Evolutionary conservation across 2,329 filamentous ascomycete genomes (phyloP).

Genomic region (Beauveria sp.): DNA sequence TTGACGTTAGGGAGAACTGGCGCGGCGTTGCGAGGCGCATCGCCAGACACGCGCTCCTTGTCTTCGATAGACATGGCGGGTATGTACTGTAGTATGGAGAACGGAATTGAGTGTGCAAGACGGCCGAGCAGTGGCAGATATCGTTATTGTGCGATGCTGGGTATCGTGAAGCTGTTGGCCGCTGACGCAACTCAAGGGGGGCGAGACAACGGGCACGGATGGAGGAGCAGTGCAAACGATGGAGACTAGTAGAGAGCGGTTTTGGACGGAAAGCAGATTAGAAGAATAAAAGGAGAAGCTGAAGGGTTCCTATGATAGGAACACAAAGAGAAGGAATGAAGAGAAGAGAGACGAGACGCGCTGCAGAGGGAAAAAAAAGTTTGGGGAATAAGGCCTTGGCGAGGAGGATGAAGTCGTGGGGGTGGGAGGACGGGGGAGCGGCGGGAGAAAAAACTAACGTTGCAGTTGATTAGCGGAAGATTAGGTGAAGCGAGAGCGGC

Average conservation of each 20-base stretch:
- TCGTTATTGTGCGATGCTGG: not conserved
- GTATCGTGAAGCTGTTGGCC: not conserved
- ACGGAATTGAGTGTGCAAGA: not conserved
- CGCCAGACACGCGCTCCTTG: conserved; percentile 12
- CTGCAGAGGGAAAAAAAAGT: not conserved
- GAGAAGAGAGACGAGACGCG: not conserved
- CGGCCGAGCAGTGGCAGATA: not conserved
- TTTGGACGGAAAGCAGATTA: not conserved
- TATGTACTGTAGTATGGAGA: not conserved
- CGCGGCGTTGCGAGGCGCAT: conserved; percentile 35
- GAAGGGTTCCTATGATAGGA: not conserved
- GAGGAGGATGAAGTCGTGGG: not conserved
- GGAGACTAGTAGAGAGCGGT: not conserved
- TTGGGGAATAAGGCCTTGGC: not conserved
- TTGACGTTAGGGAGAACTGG: conserved; percentile 75
- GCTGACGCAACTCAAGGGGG: not conserved
- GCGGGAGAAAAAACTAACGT: not conserved
- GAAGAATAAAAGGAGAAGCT: not conserved
- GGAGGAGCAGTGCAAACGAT: not conserved
- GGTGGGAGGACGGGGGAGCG: not conserved
- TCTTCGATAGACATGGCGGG: conserved; percentile 15
- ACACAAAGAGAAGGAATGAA: not conserved
- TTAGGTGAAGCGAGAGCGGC: not conserved
- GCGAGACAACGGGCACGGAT: not conserved
- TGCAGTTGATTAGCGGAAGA: too few relatives aligned